Evolutionary conservation across 495 filamentous ascomycete species (phyloP), one percentile per base, ranked within the genome.

Genomic region (Penicillium cataractarum): DNA sequence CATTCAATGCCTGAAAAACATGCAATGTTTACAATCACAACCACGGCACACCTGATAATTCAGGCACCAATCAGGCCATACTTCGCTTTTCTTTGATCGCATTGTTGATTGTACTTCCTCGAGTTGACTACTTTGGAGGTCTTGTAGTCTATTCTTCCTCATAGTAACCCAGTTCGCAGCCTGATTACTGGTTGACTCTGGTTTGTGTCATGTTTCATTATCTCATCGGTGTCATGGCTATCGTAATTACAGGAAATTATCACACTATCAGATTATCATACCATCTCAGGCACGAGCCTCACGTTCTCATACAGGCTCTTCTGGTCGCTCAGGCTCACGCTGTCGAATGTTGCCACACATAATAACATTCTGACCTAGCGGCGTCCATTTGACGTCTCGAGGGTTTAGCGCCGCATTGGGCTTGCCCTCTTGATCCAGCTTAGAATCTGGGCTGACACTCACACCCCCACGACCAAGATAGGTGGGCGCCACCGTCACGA

Each of bases 391-490:
- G 19, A 92, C 86, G 55, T 87, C 82, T 40, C 77, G 79, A 35
- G 95, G 82, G 68, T 86, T 87, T 29, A 86, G 75, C 2, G 84
- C 88, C 4, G 84, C 74, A 60, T 82, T 78, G 54, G 80, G 81
- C 44, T 76, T 76, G 13, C 83, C 84, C 13, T 81, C 73, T n/a
- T 70, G 73, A 52, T 81, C 80, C 3, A 64, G 69, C 57, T 78
- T 82, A 21, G 81, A 81, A 52, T 82, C 77, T 37, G 89, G 91
- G 57, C 82, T 84, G 27, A 96, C 89, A 6, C 82, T 79, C 22
- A 96, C 91, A 6, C 92, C 91, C 1, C 90, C 90, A 60, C 83
- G 77, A 17, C 93, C 93, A 6, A 97, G 79, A 81, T 91, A 97
- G 3, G 85, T 90, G 3, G 93, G 93, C 3, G 93, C 92, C 64